Conservation (phyloP, 2,329 filamentous ascomycete species). For the Blastomyces emzantsi region DNA sequence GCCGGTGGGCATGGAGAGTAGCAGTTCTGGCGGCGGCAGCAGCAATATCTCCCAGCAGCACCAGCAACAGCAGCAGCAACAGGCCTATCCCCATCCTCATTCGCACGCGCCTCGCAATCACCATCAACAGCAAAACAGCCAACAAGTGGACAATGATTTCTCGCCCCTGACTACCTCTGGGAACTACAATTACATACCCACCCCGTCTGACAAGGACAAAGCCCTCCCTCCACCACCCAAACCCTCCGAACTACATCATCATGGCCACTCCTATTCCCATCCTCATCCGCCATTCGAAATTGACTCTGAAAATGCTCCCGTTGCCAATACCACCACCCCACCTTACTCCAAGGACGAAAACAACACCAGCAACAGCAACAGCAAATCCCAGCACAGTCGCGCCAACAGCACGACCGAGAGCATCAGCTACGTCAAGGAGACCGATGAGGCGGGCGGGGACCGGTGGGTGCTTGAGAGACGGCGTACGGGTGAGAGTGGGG, state of each 20-base stretch:
- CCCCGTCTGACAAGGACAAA: not conserved
- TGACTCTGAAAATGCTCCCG: constrained; percentile 7
- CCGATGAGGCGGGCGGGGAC: constrained; percentile 24
- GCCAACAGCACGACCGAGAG: constrained; percentile 29
- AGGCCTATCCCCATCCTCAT: not conserved
- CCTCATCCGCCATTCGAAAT: constrained; percentile 8
- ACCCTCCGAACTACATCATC: not conserved
- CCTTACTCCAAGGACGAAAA: not conserved
- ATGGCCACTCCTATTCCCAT: not conserved
- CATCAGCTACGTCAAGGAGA: constrained; percentile 27
- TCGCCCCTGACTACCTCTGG: not conserved
- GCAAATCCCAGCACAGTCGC: constrained; percentile 24
- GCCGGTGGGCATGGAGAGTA: not conserved
- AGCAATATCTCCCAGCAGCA: not conserved
- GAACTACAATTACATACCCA: not conserved
- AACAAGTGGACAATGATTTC: not conserved
- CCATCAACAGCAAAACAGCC: not conserved
- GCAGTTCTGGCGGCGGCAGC: not conserved
- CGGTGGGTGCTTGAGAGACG: constrained; percentile 31
- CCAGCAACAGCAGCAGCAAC: not conserved
- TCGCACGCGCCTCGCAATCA: not conserved
- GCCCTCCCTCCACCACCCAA: not conserved
- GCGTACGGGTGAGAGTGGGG: constrained; percentile 26
- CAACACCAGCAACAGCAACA: not conserved
- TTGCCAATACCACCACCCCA: not conserved